Evolutionary conservation across 768 basidiomycete species (phyloP).

Genomic region (Podaxis rugospora): DNA sequence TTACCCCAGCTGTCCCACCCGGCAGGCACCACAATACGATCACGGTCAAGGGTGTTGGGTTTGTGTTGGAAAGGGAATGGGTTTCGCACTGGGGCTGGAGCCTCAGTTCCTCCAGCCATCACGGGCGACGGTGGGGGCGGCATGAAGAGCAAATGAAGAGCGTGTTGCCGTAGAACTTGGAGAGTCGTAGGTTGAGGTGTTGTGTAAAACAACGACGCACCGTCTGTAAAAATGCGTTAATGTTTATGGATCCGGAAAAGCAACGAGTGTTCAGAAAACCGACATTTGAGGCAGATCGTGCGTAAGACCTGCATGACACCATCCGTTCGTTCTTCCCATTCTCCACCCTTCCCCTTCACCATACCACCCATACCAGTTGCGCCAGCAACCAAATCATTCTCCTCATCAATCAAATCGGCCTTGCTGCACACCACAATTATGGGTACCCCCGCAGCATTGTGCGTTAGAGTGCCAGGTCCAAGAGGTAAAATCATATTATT

Average conservation of each 20-base stretch:
- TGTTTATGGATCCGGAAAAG: too few species aligned
- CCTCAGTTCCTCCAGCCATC: constrained; percentile 55
- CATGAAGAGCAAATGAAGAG: constrained; percentile 76
- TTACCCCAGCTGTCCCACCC: constrained; percentile 99
- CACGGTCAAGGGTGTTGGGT: constrained; percentile 90
- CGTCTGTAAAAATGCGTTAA: constrained; percentile 50
- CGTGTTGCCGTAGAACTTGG: constrained; percentile 74
- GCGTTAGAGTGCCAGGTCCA: constrained; percentile 79
- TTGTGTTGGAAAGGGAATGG: constrained; percentile 84
- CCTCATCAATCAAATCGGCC: constrained; percentile 89
- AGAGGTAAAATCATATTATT: constrained; percentile 75
- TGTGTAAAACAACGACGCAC: constrained; percentile 89
- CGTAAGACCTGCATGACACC: constrained; percentile 93
- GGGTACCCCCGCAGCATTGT: constrained; percentile 82
- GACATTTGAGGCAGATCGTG: constrained; percentile 89
- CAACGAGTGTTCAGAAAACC: constrained; percentile 25
- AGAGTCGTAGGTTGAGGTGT: constrained; percentile 76
- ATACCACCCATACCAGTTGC: constrained; percentile 83
- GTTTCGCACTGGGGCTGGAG: constrained; percentile 65
- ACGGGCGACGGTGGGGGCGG: constrained; percentile 71
- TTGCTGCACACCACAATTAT: constrained; percentile 90
- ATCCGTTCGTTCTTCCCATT: constrained; percentile 96
- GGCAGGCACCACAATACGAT: constrained; percentile 85
- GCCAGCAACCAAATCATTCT: constrained; percentile 67
- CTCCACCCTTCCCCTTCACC: constrained; percentile 88